phyloP scores from a whole-genome alignment of 441 rosid species.

The Aleurites moluccanus region DNA sequence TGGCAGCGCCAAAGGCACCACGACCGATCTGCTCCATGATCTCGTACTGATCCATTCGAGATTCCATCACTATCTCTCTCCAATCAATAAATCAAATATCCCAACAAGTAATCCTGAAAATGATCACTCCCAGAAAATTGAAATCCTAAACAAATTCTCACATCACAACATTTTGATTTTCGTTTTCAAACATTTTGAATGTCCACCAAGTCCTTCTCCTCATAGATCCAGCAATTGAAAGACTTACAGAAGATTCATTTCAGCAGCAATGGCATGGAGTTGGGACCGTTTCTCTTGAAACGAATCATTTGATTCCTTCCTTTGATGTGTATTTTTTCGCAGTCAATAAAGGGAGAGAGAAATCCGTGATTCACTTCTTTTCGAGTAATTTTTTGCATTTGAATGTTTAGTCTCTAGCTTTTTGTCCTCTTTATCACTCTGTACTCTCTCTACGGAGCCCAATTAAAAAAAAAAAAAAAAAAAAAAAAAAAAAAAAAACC shows the following conservation, averaged over 20 bases:
- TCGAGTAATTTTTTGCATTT: background rate
- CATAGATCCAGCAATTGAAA: background rate
- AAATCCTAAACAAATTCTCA: background rate
- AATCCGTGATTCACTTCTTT: conserved; percentile 15
- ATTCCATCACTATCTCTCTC: conserved; percentile 48
- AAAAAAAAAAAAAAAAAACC: too few relatives aligned
- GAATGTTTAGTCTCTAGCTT: background rate
- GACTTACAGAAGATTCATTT: conserved; percentile 2
- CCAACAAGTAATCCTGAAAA: background rate
- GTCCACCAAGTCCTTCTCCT: background rate
- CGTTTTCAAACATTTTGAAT: background rate
- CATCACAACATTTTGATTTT: background rate
- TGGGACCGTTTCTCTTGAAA: background rate
- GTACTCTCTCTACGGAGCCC: too few relatives aligned
- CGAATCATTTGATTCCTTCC: background rate
- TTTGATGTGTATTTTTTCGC: background rate
- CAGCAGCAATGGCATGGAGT: background rate
- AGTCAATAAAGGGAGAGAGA: background rate
- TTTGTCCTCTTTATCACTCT: background rate
- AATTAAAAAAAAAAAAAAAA: background rate
- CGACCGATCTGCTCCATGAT: conserved; percentile 99
- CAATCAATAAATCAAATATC: background rate
- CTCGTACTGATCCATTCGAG: conserved; percentile 97
- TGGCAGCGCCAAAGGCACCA: conserved; percentile 96
- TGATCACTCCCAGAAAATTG: background rate